Evolutionary conservation across 108 stramenopile genomes (phyloP).

Genomic region (Cyclotella choctawhatcheeana): DNA sequence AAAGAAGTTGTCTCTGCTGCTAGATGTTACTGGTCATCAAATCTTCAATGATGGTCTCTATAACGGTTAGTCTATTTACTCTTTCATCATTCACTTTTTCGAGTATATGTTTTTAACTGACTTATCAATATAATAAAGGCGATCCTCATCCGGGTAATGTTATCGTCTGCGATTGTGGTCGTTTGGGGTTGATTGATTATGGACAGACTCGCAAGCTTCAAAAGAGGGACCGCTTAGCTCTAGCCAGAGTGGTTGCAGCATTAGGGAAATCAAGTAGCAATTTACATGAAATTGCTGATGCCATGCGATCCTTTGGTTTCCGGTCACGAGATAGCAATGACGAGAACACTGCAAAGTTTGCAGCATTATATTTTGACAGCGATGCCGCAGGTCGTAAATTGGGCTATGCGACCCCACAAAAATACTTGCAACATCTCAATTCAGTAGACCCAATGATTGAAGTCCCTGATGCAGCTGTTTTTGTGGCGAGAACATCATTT

Average conservation of each 20-base stretch:
- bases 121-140: too few relatives aligned
- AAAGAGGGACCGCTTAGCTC: constrained; percentile 55
- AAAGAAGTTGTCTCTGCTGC: constrained; percentile 52
- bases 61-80: too few relatives aligned
- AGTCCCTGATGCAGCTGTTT: constrained; percentile 74
- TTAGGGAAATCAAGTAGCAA: constrained; percentile 41
- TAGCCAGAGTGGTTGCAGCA: constrained; percentile 58
- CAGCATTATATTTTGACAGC: constrained; percentile 69
- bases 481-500: constrained; percentile 71
- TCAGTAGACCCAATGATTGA: constrained; percentile 59
- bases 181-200: constrained; percentile 77
- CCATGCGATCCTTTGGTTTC: constrained; percentile 74
- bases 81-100: too few relatives aligned
- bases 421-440: constrained; percentile 60
- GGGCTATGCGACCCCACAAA: constrained; percentile 72
- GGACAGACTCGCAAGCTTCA: constrained; percentile 64
- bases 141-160: too few relatives aligned
- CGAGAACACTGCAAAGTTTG: constrained; percentile 59
- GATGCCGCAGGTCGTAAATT: constrained; percentile 52
- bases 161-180: constrained; percentile 54
- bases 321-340: constrained; percentile 50
- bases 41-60: constrained; percentile 67
- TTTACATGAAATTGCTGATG: constrained; percentile 45
- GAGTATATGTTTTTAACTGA: too few relatives aligned
- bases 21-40: constrained; percentile 79